Evolutionary conservation across 441 rosid genomes (phyloP), one percentile per base, ranked within the genome.

Genomic region (Erodium moschatum): DNA sequence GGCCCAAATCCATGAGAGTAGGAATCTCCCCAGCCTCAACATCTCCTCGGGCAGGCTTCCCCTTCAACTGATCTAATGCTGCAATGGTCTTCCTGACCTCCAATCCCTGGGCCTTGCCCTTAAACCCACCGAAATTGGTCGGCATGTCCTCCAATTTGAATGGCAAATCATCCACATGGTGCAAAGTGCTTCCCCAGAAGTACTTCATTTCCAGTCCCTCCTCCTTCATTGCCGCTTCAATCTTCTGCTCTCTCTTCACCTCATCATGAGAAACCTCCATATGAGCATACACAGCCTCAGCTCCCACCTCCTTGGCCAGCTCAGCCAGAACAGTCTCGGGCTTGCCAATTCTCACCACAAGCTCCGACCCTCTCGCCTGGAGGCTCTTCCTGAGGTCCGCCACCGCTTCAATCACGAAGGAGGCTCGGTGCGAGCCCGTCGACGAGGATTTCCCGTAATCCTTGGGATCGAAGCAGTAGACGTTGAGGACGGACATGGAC

Each of bases 141-240:
- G 97, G 99, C 90, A 91, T 84, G 0, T 88, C 97, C 69, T 90
- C 88, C 79, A 86, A 76, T 73, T 84, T 85, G 72, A 91, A 94
- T 0, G 97, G 97, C 76, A 94, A 85, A 81, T 94, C 99, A 74
- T 94, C 97, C 58, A 85, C 72, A 72, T 94, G 99, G 67, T 88
- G 86, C 80, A 94, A 66, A 48, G 99, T 91, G 73, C 97, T 86
- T 33, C 99, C 99, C 99, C 99, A 94, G 50, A 83, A 88, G 82
- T 85, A 87, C 74, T 89, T 91, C 5, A 94, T 82, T 64, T 94
- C 94, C 54, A 89, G 75, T 2, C 94, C 97, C 71, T 91, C 97
- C 29, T 90, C 99, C 76, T 91, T 89, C 92, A 91, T 81, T 0
- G 89, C 94, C 0, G 74, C 72, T 70, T 89, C 96, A 70, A 95